A percentile compares a stretch with the other conserved stretches of the same genome.
These are phyloP conservation scores for Syzygium oleosum DNA, from an alignment of 345 rosid species.

Conservation along the genomic window DNA sequence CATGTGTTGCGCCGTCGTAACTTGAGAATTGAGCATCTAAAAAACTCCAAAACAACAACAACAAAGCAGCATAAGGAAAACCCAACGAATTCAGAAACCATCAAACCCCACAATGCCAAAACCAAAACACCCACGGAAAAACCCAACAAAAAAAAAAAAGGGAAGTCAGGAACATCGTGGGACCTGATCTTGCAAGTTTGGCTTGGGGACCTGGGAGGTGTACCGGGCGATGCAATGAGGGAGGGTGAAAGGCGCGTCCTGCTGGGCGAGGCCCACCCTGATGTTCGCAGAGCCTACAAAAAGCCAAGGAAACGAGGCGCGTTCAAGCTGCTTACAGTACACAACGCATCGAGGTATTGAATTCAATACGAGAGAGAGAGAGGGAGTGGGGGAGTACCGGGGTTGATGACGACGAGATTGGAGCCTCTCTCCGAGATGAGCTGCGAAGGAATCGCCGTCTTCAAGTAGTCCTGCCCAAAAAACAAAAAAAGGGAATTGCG, in stretches of 20 bases:
- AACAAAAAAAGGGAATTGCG: not conserved
- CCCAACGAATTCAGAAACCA: not conserved
- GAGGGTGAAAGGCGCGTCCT: slow-evolving; percentile 56
- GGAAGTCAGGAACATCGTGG: not conserved
- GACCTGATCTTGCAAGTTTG: slow-evolving; percentile 71
- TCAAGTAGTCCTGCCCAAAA: slow-evolving; percentile 63
- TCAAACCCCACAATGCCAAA: not conserved
- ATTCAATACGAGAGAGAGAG: not conserved
- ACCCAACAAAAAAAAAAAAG: not conserved
- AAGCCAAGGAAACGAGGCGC: not conserved
- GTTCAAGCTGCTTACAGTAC: not conserved
- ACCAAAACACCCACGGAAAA: not conserved
- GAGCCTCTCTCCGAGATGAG: slow-evolving; percentile 75
- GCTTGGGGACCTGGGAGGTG: slow-evolving; percentile 31
- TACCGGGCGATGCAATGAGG: slow-evolving; percentile 82
- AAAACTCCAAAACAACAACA: not conserved
- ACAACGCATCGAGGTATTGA: not conserved
- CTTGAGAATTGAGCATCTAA: slow-evolving; percentile 73
- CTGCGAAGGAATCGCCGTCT: slow-evolving; percentile 77
- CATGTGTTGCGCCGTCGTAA: slow-evolving; percentile 57
- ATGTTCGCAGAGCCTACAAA: slow-evolving; percentile 57
- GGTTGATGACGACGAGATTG: slow-evolving; percentile 74
- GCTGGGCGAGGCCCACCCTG: slow-evolving; percentile 69
- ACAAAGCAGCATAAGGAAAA: not conserved
- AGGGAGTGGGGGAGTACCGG: slow-evolving; percentile 23